Conservation (phyloP, 75 land plant species). For the Chamaecyparis obtusa region DNA sequence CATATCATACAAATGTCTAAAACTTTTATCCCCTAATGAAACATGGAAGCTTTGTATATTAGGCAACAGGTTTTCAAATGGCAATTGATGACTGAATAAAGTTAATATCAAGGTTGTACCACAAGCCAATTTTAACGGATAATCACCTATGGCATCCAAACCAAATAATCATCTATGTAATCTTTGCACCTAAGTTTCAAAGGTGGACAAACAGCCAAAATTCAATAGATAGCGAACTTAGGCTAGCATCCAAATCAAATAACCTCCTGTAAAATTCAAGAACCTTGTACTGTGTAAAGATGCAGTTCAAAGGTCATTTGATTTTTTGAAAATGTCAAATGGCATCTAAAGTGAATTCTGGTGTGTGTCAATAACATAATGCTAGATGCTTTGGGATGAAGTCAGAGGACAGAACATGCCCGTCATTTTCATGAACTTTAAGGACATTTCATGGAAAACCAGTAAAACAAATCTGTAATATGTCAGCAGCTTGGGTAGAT, state of each 20-base stretch:
- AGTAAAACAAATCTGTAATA: not conserved
- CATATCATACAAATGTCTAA: not conserved
- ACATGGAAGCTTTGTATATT: not conserved
- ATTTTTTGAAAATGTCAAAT: no score
- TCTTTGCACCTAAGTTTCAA: not conserved
- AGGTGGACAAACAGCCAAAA: not conserved
- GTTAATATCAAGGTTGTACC: not conserved
- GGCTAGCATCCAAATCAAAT: not conserved
- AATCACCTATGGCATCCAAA: not conserved
- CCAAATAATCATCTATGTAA: not conserved
- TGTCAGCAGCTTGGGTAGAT: not conserved
- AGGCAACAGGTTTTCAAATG: not conserved
- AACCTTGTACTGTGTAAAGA: not conserved
- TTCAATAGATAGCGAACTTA: not conserved
- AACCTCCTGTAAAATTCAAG: not conserved
- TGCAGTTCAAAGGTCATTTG: not conserved
- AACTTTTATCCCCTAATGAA: not conserved
- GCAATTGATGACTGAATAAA: not conserved
- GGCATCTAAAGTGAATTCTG: not conserved
- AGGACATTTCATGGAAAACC: not conserved
- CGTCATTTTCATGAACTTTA: no score
- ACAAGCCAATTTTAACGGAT: not conserved
- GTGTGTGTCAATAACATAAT: not conserved
- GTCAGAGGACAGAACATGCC: not conserved
- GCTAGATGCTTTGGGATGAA: not conserved